Percentiles rank a stretch among this genome's conserved stretches.
Conservation (phyloP, 2,329 filamentous ascomycete species). For the Acarospora socialis region DNA sequence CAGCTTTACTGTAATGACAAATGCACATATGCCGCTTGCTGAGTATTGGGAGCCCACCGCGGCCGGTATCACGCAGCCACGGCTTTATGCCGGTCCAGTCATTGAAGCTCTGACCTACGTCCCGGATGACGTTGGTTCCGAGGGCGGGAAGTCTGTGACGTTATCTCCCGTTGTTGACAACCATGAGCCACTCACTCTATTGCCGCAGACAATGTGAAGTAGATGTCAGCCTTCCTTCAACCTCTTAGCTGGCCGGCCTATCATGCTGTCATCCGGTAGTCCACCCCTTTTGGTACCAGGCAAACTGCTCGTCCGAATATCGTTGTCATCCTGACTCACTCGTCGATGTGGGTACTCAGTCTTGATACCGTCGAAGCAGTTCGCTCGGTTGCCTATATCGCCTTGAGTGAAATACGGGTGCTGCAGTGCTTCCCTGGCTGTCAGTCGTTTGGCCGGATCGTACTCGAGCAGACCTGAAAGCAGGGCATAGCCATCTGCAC, state of each 20-base stretch:
- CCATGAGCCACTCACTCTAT: too few species aligned
- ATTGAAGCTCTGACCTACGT: too few species aligned
- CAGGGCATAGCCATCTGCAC: constrained; percentile 66
- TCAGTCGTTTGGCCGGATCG: constrained; percentile 77
- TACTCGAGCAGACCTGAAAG: constrained; percentile 78
- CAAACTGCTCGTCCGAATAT: constrained; percentile 78
- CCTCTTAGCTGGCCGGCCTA: constrained; percentile 19
- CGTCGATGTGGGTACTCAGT: constrained; percentile 79
- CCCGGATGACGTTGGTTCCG: too few species aligned
- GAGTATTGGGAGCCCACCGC: too few species aligned
- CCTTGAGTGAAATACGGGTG: constrained; percentile 70
- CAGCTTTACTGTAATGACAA: too few species aligned
- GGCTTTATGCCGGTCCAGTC: too few species aligned
- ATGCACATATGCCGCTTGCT: too few species aligned
- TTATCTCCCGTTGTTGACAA: too few species aligned
- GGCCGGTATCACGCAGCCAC: too few species aligned
- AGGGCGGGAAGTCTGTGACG: too few species aligned
- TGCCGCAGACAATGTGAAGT: too few species aligned
- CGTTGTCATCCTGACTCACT: constrained; percentile 89
- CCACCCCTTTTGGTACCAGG: constrained; percentile 85
- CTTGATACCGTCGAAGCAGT: constrained; percentile 84
- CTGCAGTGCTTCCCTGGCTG: constrained; percentile 74
- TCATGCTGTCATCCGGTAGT: constrained; percentile 65
- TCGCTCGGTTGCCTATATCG: constrained; percentile 53
- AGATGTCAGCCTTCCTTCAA: constrained; percentile 9